Evolutionary conservation across 2,329 filamentous ascomycete genomes (phyloP).

Genomic region (Phaeosphaeriaceae sp.): DNA sequence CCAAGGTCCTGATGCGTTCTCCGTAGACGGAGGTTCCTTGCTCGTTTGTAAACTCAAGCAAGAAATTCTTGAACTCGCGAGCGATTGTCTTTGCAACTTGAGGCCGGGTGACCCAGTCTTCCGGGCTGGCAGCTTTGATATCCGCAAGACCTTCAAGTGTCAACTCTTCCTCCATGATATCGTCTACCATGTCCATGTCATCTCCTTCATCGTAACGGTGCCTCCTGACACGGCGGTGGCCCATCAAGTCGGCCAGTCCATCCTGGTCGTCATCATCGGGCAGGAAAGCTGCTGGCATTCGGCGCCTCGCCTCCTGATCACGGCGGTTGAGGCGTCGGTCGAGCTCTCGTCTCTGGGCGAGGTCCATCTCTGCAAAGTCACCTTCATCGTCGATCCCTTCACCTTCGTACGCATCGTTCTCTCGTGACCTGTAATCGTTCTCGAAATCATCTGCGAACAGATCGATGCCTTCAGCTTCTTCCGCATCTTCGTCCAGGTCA

Average conservation of each 20-base stretch:
- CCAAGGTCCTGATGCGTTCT: conserved; percentile 90
- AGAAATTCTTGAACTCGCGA: conserved; percentile 94
- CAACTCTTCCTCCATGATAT: conserved; percentile 95
- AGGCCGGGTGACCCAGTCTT: conserved; percentile 92
- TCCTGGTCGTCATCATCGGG: conserved; percentile 87
- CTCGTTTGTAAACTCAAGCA: conserved; percentile 94
- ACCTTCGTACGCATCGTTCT: conserved; percentile 69
- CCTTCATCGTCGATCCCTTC: conserved; percentile 82
- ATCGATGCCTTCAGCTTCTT: conserved; percentile 74
- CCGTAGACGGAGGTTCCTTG: conserved; percentile 92
- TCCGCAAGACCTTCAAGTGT: conserved; percentile 90
- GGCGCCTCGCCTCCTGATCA: conserved; percentile 72
- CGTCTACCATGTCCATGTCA: conserved; percentile 84
- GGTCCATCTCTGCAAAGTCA: conserved; percentile 74
- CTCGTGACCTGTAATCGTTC: conserved; percentile 62
- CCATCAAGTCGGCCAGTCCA: conserved; percentile 81
- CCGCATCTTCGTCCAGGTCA: conserved; percentile 71
- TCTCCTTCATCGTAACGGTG: conserved; percentile 96
- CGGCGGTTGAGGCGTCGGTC: conserved; percentile 76
- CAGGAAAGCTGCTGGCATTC: conserved; percentile 76
- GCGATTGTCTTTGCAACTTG: conserved; percentile 92
- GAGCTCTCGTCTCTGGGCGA: conserved; percentile 71
- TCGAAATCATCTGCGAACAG: conserved; percentile 75
- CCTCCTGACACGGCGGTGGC: conserved; percentile 82
- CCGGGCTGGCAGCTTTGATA: conserved; percentile 90